Conservation (phyloP, 2,329 filamentous ascomycete genomes). For the Sarocladium strictum region DNA sequence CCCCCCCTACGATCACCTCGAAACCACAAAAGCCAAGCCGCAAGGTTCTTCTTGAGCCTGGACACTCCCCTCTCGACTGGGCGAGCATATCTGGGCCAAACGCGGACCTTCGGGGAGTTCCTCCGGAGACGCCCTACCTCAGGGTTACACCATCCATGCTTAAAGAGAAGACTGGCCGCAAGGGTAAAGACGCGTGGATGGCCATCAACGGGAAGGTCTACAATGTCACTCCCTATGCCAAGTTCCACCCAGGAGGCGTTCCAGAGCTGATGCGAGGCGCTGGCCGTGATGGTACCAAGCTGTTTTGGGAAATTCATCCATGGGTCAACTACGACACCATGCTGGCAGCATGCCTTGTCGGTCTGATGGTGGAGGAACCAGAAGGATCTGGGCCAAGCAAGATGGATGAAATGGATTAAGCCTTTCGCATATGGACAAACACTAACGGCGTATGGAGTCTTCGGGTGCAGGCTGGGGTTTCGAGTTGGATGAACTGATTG, state of each 20-base stretch:
- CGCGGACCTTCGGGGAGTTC: constrained; percentile 61
- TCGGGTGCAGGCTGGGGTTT: too few species aligned
- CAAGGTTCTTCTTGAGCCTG: constrained; percentile 79
- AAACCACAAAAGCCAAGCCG: constrained; percentile 51
- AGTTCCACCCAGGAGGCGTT: constrained; percentile 85
- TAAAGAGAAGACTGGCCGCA: constrained; percentile 71
- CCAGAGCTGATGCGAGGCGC: constrained; percentile 63
- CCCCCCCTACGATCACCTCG: constrained; percentile 47
- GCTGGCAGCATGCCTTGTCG: constrained; percentile 57
- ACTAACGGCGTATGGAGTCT: not conserved
- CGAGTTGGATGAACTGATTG: too few species aligned
- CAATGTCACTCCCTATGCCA: constrained; percentile 83
- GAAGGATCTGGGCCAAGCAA: constrained; percentile 32
- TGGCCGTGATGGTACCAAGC: constrained; percentile 53
- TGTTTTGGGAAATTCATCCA: constrained; percentile 63
- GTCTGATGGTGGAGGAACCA: constrained; percentile 54
- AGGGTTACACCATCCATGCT: constrained; percentile 80
- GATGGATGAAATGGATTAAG: constrained; percentile 57
- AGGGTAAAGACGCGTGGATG: constrained; percentile 85
- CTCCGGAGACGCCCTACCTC: constrained; percentile 47
- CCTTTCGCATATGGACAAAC: not conserved
- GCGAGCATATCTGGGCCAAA: constrained; percentile 64
- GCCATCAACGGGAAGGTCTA: constrained; percentile 86
- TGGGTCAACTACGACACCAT: constrained; percentile 71
- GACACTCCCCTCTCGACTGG: constrained; percentile 95